Conservation (phyloP, 2,329 filamentous ascomycete genomes). For the Clonostachys byssicola region DNA sequence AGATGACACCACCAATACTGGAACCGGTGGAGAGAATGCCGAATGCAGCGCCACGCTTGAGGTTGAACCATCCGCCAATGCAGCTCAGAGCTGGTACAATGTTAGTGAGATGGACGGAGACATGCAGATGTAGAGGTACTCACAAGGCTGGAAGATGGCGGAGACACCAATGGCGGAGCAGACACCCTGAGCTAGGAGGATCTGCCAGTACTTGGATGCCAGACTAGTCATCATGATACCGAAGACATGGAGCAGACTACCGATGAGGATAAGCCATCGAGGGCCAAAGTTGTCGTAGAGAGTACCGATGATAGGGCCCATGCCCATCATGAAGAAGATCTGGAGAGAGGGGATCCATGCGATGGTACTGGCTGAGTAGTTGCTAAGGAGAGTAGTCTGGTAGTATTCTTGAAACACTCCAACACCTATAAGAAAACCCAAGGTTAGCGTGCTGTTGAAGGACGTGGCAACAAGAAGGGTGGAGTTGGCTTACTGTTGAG, state of each 20-base stretch:
- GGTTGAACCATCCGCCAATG: conserved; percentile 24
- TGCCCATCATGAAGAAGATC: conserved; percentile 47
- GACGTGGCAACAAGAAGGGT: background rate
- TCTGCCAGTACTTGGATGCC: conserved; percentile 30
- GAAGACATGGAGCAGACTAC: conserved; percentile 53
- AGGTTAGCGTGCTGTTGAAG: background rate
- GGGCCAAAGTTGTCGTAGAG: conserved; percentile 62
- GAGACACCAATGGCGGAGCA: conserved; percentile 28
- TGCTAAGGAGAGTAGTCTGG: conserved; percentile 36
- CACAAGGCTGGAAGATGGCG: conserved; percentile 25
- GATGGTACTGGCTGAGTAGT: conserved; percentile 49
- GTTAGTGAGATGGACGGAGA: background rate
- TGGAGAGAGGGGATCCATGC: conserved; percentile 59
- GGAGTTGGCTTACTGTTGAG: conserved; percentile 12
- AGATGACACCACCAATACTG: conserved; percentile 48
- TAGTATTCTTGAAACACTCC: conserved; percentile 59
- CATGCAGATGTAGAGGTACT: conserved; percentile 13
- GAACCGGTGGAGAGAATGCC: conserved; percentile 54
- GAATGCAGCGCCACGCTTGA: conserved; percentile 48
- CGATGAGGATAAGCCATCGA: conserved; percentile 44
- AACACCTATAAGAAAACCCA: conserved; percentile 8
- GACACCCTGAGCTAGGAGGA: conserved; percentile 31
- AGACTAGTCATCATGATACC: conserved; percentile 61
- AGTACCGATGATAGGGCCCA: conserved; percentile 54
- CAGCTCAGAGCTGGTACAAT: background rate